Evolutionary conservation across 805 yeast species (phyloP).

Genomic region (Yarrowia yakushimensis): DNA sequence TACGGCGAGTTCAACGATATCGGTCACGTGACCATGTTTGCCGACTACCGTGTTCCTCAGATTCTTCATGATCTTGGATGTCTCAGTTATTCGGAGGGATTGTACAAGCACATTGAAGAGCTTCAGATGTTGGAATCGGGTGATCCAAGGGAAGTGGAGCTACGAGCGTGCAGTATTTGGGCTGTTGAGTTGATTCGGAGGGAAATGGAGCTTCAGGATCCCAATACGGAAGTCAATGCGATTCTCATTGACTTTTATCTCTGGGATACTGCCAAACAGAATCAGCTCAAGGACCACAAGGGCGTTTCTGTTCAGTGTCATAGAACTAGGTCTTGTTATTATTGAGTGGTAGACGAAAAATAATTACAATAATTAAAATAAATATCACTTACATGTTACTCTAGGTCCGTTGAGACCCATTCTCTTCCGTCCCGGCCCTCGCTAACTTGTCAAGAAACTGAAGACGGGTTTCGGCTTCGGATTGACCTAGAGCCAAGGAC

Average conservation of each 20-base stretch:
- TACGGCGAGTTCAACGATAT: slow-evolving; percentile 43
- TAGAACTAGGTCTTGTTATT: slow-evolving; percentile 41
- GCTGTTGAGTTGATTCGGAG: slow-evolving; percentile 41
- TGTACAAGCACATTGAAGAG: slow-evolving; percentile 31
- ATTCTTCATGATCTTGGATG: slow-evolving; percentile 41
- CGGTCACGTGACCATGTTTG: slow-evolving; percentile 44
- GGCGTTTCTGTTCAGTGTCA: slow-evolving; percentile 37
- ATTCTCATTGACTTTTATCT: slow-evolving; percentile 44
- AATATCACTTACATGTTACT: too few relatives aligned
- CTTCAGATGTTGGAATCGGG: slow-evolving; percentile 36
- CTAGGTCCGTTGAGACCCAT: not conserved
- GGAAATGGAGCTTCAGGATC: slow-evolving; percentile 31
- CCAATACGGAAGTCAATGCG: slow-evolving; percentile 36
- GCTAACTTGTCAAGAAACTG: slow-evolving; percentile 12
- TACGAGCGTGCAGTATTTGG: slow-evolving; percentile 44
- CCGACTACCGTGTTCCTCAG: slow-evolving; percentile 48
- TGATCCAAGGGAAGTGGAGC: slow-evolving; percentile 40
- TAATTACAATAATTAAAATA: too few relatives aligned
- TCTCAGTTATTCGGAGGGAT: slow-evolving; percentile 36
- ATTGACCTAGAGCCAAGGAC: not conserved
- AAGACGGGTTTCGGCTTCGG: not conserved
- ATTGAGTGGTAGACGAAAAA: too few relatives aligned
- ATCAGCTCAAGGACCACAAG: slow-evolving; percentile 32
- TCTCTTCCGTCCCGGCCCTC: not conserved
- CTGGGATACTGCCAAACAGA: slow-evolving; percentile 46